phyloP scores from a whole-genome alignment of 2,329 filamentous ascomycete genomes.

The Ceratocystiopsis sp. region DNA sequence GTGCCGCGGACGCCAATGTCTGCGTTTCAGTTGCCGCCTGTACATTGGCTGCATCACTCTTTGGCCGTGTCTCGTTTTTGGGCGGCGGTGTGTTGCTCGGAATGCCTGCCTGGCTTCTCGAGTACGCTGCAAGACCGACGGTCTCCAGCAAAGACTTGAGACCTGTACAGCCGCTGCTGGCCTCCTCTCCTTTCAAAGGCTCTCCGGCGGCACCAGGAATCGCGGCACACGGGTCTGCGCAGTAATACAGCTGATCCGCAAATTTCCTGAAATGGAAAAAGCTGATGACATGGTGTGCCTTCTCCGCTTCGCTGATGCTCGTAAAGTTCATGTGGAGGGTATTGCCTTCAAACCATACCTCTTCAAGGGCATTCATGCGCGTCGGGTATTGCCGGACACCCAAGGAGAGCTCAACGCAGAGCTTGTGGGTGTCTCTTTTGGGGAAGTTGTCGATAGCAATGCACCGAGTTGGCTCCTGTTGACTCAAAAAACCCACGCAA shows the following conservation, averaged over 20 bases:
- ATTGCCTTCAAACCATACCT: constrained; percentile 8
- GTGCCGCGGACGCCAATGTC: too few species aligned
- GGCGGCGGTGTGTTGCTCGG: too few species aligned
- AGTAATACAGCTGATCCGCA: constrained; percentile 1
- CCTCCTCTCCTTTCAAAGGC: neutral
- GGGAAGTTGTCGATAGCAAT: constrained; percentile 6
- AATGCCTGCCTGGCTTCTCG: neutral
- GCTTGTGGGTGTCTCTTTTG: constrained; percentile 2
- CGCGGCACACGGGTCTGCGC: constrained; percentile 4
- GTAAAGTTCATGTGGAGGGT: constrained; percentile 7
- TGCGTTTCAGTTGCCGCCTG: neutral
- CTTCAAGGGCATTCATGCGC: constrained; percentile 3
- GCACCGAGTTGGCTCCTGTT: constrained; percentile 4
- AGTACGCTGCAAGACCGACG: constrained; percentile 5
- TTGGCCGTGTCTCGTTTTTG: too few species aligned
- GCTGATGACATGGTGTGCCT: constrained; percentile 1
- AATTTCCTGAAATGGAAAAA: constrained; percentile 7
- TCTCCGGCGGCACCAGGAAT: neutral
- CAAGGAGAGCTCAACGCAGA: constrained; percentile 6
- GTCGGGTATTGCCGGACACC: neutral
- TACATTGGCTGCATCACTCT: too few species aligned
- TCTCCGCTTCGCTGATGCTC: constrained; percentile 5
- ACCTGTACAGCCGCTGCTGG: constrained; percentile 4
- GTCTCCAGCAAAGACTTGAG: constrained; percentile 7
- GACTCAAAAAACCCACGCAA: neutral